Evolutionary conservation across 345 rosid genomes (phyloP), one percentile per base, ranked within the genome.

Genomic region (Salix exigua): DNA sequence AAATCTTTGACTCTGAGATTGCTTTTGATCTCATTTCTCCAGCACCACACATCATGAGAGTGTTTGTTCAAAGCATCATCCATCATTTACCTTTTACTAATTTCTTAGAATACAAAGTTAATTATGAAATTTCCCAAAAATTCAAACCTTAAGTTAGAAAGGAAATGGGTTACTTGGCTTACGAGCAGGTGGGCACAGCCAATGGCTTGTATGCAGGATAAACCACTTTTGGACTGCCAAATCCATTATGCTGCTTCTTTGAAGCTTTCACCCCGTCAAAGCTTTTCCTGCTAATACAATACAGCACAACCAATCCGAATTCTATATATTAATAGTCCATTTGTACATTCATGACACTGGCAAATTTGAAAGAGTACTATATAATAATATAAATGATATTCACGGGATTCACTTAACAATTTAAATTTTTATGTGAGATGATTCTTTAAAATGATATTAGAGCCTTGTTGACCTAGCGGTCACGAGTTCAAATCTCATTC

Each of bases 151-250:
- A 58, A 58, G n/a, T n/a, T 58, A 58, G 28, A 58, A 23, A 26
- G 35, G 6, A 25, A 65, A 65, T 31, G 21, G 67, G 63, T 8
- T 25, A 64, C 33, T 38, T 50, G 60, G 62, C 92, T 91, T 87
- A 89, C 97, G 88, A 85, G 89, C 97, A 91, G 71, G 75, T 79
- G 5, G 97, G 97, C 65, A 81, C 82, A 35, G 83, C 82, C 6
- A 72, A 78, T 48, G 93, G 90, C 80, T 78, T 88, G 74, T 82
- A 75, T 0, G 84, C 83, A 61, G 77, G 77, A 44, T 85, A 72
- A 51, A 73, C 77, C 18, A 62, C 74, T 46, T 60, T 75, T 62
- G 81, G 67, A 69, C 73, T 73, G 79, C 81, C 31, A 75, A 81
- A 65, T 83, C 87, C 35, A 72, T 31, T 44, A 3, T 50, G 60